Conservation (phyloP, 371 early-diverging fungal species). For the Mucor ambiguus region DNA sequence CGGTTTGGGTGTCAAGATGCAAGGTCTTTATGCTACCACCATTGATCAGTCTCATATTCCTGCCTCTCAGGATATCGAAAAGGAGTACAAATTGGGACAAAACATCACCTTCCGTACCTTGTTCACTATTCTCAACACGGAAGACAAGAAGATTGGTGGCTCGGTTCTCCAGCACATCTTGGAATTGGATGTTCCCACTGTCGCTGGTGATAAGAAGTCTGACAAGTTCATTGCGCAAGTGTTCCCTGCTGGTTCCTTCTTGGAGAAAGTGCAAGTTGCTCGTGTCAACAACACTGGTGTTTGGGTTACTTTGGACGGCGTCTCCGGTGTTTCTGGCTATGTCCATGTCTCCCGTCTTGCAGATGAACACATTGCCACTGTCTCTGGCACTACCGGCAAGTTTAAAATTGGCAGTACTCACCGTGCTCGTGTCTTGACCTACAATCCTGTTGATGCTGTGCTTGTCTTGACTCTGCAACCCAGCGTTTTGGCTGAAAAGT, state of each 20-base stretch:
- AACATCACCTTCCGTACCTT: conserved; percentile 65
- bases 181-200: conserved; percentile 28
- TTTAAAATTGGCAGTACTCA: conserved; percentile 71
- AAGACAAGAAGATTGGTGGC: conserved; percentile 62
- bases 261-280: conserved; percentile 58
- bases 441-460: conserved; percentile 76
- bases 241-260: conserved; percentile 61
- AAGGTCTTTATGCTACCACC: conserved; percentile 68
- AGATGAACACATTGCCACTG: conserved; percentile 61
- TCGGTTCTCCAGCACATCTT: conserved; percentile 59
- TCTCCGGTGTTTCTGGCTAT: conserved; percentile 56
- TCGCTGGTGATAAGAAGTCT: conserved; percentile 19
- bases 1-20: conserved; percentile 67
- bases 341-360: conserved; percentile 73
- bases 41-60: conserved; percentile 63
- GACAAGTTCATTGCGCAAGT: conserved; percentile 31
- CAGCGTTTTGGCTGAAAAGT: conserved; percentile 70
- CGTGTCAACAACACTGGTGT: conserved; percentile 60
- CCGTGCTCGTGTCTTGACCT: conserved; percentile 77
- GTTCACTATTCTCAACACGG: conserved; percentile 59
- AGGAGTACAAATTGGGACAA: conserved; percentile 55
- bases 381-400: conserved; percentile 55
- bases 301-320: conserved; percentile 53
- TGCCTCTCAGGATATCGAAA: conserved; percentile 41
- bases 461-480: conserved; percentile 72